These are phyloP conservation scores for Chlorella variabilis DNA, from an alignment of 163 green algal species.

Conservation along the genomic window DNA sequence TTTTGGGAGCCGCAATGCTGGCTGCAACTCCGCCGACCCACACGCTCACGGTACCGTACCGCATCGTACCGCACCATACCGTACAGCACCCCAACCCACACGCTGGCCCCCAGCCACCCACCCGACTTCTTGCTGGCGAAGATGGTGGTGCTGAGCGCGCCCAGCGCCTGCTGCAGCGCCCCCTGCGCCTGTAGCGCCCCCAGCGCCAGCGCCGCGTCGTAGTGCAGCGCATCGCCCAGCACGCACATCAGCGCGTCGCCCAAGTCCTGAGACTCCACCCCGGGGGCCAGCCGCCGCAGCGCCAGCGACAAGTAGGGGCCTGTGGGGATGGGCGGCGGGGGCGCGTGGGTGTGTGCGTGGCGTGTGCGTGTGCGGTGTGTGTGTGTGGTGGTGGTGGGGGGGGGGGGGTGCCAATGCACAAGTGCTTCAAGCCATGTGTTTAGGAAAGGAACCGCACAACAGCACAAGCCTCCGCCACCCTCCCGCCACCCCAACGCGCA, in stretches of 20 bases:
- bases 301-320: slow-evolving; percentile 79
- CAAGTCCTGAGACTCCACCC: slow-evolving; percentile 63
- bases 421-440: too few relatives aligned
- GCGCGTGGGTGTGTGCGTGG: neutral
- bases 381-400: too few relatives aligned
- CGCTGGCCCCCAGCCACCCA: neutral
- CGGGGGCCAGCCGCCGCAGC: slow-evolving; percentile 59
- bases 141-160: slow-evolving; percentile 28
- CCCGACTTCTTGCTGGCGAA: slow-evolving; percentile 28
- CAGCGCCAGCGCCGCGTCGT: slow-evolving; percentile 85
- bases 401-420: too few relatives aligned
- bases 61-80: too few relatives aligned
- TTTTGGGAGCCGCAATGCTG: too few relatives aligned
- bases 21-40: too few relatives aligned
- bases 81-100: neutral
- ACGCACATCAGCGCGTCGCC: slow-evolving; percentile 82
- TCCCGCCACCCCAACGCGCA: too few relatives aligned
- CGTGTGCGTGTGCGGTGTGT: too few relatives aligned
- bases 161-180: slow-evolving; percentile 67
- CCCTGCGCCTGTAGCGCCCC: slow-evolving; percentile 55
- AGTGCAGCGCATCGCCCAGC: slow-evolving; percentile 90
- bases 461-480: too few relatives aligned
- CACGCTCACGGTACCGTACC: too few relatives aligned
- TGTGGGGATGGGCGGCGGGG: neutral
- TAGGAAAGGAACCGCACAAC: too few relatives aligned